phyloP scores from a whole-genome alignment of 1,139 yeast genomes.

The Yamadazyma aaseri region DNA sequence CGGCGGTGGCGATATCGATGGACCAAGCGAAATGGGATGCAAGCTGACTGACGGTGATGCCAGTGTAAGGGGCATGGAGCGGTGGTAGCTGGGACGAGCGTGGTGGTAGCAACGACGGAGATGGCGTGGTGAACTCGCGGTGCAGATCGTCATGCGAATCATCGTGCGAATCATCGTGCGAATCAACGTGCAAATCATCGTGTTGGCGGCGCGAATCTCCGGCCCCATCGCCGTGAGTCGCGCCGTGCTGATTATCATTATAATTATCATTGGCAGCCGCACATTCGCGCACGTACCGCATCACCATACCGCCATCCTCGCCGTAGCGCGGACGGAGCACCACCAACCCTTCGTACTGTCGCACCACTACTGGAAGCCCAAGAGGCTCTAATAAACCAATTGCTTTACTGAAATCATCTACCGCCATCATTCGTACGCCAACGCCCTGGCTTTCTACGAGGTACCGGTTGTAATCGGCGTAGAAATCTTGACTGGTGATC shows the following conservation, averaged over 20 bases:
- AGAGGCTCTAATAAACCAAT: slow-evolving; percentile 30
- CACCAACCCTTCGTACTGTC: slow-evolving; percentile 35
- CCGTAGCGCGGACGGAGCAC: slow-evolving; percentile 27
- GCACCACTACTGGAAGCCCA: slow-evolving; percentile 32
- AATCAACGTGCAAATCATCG: background rate
- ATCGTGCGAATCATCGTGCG: background rate
- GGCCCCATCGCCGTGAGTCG: background rate
- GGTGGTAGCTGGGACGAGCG: too few species aligned
- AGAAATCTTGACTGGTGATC: slow-evolving; percentile 43
- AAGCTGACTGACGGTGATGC: background rate
- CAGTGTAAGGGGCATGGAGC: too few species aligned
- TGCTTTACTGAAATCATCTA: slow-evolving; percentile 32
- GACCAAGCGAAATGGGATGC: slow-evolving; percentile 56
- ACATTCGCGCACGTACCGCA: background rate
- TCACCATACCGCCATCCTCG: slow-evolving; percentile 12
- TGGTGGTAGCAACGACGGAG: background rate
- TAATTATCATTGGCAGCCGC: background rate
- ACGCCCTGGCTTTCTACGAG: slow-evolving; percentile 39
- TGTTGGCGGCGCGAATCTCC: too few species aligned
- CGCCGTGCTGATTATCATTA: too few species aligned
- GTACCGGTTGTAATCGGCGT: slow-evolving; percentile 43
- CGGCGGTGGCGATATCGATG: slow-evolving; percentile 65
- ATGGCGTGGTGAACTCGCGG: background rate
- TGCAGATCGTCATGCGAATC: background rate
- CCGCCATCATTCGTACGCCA: slow-evolving; percentile 35